phyloP scores from a whole-genome alignment of 305 asterid genomes.

The Fraxinus sp. region DNA sequence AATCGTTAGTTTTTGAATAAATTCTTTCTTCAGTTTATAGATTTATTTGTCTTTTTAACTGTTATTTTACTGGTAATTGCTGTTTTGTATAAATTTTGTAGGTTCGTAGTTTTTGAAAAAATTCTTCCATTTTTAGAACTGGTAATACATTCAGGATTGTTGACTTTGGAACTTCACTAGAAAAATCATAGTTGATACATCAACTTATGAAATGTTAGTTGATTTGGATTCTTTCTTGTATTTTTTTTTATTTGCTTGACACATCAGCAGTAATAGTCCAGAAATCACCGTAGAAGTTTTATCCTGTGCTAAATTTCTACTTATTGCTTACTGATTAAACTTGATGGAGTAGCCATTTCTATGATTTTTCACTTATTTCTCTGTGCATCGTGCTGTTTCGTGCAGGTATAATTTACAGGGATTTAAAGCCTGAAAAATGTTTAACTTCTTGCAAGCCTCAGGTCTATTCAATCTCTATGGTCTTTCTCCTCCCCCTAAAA shows the following conservation, averaged over 20 bases:
- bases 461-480: constrained; percentile 34
- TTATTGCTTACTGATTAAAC: background rate
- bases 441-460: constrained; percentile 98
- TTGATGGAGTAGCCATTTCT: background rate
- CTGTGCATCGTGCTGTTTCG: constrained; percentile 9
- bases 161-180: background rate
- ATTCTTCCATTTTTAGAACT: too few species aligned
- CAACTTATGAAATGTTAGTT: background rate
- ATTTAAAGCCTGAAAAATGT: constrained; percentile 93
- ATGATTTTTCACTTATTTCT: background rate
- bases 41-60: background rate
- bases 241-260: background rate
- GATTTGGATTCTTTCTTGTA: background rate
- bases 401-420: constrained; percentile 93
- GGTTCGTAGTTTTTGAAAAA: constrained; percentile 57
- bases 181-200: background rate
- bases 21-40: background rate
- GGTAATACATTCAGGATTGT: background rate
- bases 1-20: background rate
- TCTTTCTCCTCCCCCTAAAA: constrained; percentile 16
- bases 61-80: background rate
- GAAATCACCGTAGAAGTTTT: background rate
- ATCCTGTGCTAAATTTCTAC: background rate
- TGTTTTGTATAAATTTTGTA: constrained; percentile 32
- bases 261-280: background rate